Base-by-base conservation (phyloP, 768 basidiomycete species). In the Podaxis mareebaensis region DNA sequence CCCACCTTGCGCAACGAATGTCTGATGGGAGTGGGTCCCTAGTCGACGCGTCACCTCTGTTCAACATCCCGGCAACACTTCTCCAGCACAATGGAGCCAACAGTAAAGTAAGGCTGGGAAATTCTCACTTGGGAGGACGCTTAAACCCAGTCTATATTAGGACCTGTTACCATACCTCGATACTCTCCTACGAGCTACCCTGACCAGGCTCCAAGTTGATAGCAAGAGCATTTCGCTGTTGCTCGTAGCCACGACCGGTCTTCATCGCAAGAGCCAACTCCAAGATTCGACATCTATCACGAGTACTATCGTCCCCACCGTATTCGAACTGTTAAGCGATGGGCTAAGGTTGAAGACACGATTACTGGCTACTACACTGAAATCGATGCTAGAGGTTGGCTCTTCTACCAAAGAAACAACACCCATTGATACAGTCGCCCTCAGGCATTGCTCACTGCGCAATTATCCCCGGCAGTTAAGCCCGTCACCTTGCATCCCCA, bases 81-180 rank as follows among this genome's bases (percentile, higher is more conserved):
- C 75, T 89, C 13, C 80, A 85, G 61, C 79, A 86, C 68, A 89
- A 90, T 74, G 86, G 85, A 71, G 73, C 79, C 22, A 77, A 83
- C 51, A 81, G 79, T 68, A 78, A 84, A 63, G 90, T 90, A 64
- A 61, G 78, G 40, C 51, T 30, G 15, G 28, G 30, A 58, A 48
- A 57, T 40, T 26, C 54, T 64, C 46, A 33, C 28, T 58, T 60
- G 22, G 36, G 15, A 2, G 26, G 33, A 56, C 58, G 12, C 58
- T 63, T 65, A 39, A 51, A 60, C 24, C 13, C 64, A 11, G 13
- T 10, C 33, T 53, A 38, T 46, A 20, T 15, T 55, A 90, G 90
- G 88, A 89, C 42, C 70, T 93, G 53, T 69, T 91, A 11, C 67
- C 76, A 2, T 84, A 81, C 66, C 68, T 81, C n/a, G 89, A 91